Base-by-base conservation (phyloP, 2,329 filamentous ascomycete genomes). In the Mycosphaerella arachidis region DNA sequence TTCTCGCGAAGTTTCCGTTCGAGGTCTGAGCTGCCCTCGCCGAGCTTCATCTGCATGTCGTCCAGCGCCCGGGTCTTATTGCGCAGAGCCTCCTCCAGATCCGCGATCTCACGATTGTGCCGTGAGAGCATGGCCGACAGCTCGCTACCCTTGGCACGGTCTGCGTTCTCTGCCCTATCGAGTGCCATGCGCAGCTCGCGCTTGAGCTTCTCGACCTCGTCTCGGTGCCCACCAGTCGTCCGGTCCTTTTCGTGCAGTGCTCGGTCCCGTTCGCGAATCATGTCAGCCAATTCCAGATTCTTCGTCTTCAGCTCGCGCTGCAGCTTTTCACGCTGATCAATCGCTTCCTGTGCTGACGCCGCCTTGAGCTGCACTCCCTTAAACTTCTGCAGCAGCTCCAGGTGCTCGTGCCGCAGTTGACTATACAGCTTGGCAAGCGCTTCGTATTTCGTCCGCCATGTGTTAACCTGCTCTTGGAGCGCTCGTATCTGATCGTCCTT, bases 261-360 rank as follows among this genome's bases (percentile, higher is more conserved):
- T 65, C 94, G 86, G 72, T 99, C 94, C 68, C 94, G 85, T 78
- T 99, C 94, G 48, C 94, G 86, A 66, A 99, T 99, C 94, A 99
- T 97, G 74, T 97, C 92, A 33, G 94, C 94, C 63, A 99, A 79
- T 75, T 99, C 94, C n/a, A 99, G 81, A 73, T 99, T 99, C 84
- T 99, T 99, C 31, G 93, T 97, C 84, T 99, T 99, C 74, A 99
- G 89, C 78, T 99, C 94, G 35, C 93, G 89, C 78, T 97, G 92
- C 55, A 99, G 83, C 80, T 95, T 96, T 79, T 99, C 94, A 8
- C 93, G 88, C 68, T 85, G 87, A 59, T 97, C 94, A 64, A 97
- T 96, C 1, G 94, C 94, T 78, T 99, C 94, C 73, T 97, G 93
- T 0, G 94, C 94, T 5, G 92, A 97, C 16, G 93, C 92, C 1